These are phyloP conservation scores for Hypsizygus marmoreus DNA, from an alignment of 768 basidiomycete genomes.

Conservation along the genomic window DNA sequence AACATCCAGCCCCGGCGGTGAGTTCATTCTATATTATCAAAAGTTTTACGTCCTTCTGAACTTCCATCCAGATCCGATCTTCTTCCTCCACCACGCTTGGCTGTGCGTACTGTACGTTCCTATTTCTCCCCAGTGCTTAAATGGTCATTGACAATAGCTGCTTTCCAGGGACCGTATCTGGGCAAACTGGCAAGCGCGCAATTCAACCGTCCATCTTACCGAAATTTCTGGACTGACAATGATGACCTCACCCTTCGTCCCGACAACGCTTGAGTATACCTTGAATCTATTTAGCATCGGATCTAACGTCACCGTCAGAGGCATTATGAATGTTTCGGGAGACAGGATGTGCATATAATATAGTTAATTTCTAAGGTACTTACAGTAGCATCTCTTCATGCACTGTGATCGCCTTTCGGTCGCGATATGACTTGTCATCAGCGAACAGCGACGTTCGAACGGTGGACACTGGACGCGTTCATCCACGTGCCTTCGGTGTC, in stretches of 20 bases:
- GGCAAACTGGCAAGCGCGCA: slow-evolving; percentile 3
- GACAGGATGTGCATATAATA: slow-evolving; percentile 1
- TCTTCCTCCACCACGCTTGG: slow-evolving; percentile 8
- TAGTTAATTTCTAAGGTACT: too few species aligned
- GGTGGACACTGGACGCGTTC: too few species aligned
- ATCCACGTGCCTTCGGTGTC: too few species aligned
- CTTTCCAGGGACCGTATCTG: slow-evolving; percentile 3
- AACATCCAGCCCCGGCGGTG: slow-evolving; percentile 3
- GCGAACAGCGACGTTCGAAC: too few species aligned
- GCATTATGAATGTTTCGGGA: slow-evolving; percentile 1
- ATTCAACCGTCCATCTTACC: slow-evolving; percentile 1
- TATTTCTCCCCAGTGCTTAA: too few species aligned
- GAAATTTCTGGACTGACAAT: slow-evolving; percentile 1
- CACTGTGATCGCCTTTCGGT: too few species aligned
- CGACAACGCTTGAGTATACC: neutral
- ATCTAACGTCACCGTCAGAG: neutral
- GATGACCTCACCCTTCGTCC: neutral
- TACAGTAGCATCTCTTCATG: too few species aligned
- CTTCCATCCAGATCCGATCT: slow-evolving; percentile 1
- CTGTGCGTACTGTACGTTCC: neutral
- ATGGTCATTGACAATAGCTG: too few species aligned
- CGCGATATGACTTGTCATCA: too few species aligned
- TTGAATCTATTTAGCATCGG: neutral
- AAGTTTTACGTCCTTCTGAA: too few species aligned
- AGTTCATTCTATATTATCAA: too few species aligned